A percentile compares a stretch with the other conserved stretches of the same genome.
These are phyloP conservation scores for Macrocybe gigantea DNA, from an alignment of 768 basidiomycete species.

Conservation along the genomic window DNA sequence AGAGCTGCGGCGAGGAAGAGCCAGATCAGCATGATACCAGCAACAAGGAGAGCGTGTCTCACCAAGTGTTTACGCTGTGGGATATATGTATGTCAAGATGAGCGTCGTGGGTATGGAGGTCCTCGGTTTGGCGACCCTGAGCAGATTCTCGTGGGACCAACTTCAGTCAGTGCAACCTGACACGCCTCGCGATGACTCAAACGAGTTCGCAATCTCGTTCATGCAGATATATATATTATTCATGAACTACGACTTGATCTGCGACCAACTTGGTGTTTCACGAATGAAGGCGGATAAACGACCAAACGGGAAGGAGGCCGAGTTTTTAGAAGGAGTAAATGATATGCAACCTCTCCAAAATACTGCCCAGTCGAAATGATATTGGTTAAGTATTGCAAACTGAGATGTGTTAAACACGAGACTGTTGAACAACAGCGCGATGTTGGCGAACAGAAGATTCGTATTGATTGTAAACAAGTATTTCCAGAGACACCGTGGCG, in stretches of 20 bases:
- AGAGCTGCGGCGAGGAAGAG: not conserved
- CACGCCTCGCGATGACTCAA: too few species aligned
- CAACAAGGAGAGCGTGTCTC: too few species aligned
- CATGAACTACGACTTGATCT: too few species aligned
- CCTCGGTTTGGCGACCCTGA: too few species aligned
- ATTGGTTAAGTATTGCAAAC: not conserved
- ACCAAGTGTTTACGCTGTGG: not conserved
- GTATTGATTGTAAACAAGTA: not conserved
- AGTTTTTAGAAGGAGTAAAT: too few species aligned
- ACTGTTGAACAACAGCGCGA: not conserved
- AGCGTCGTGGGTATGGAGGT: not conserved
- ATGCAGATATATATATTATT: too few species aligned
- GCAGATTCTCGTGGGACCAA: too few species aligned
- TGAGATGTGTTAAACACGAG: not conserved
- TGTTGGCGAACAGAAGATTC: not conserved
- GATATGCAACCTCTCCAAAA: not conserved
- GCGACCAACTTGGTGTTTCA: too few species aligned
- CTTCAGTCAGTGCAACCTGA: too few species aligned
- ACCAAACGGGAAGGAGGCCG: too few species aligned
- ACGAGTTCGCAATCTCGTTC: too few species aligned
- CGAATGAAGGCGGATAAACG: too few species aligned
- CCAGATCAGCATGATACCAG: not conserved
- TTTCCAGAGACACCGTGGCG: not conserved
- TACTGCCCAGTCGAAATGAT: not conserved
- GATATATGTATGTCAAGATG: not conserved